These are phyloP conservation scores for Fomitopsis pulvina DNA, from an alignment of 768 basidiomycete species.

Conservation along the genomic window DNA sequence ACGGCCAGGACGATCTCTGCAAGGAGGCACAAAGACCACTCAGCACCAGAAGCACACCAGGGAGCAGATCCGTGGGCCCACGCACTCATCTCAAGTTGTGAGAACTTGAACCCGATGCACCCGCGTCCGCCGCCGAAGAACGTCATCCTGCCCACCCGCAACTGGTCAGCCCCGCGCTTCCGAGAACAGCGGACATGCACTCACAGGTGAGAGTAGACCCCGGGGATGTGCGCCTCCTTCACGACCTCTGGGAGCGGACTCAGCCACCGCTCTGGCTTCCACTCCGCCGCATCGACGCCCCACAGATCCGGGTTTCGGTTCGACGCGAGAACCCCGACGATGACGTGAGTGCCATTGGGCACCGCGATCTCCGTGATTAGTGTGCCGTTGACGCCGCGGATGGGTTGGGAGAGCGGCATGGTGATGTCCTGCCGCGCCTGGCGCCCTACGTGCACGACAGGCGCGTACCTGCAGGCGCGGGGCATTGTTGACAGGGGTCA, in stretches of 20 bases:
- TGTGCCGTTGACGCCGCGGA: constrained; percentile 24
- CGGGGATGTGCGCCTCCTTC: constrained; percentile 27
- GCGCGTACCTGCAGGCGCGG: constrained; percentile 15
- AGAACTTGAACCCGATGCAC: no score
- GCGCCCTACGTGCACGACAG: constrained; percentile 1
- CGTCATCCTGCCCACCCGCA: constrained; percentile 11
- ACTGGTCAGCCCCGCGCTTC: not conserved
- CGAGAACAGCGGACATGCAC: not conserved
- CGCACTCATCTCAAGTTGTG: constrained; percentile 12
- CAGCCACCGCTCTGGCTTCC: constrained; percentile 39
- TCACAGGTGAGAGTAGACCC: constrained; percentile 25
- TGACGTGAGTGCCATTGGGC: constrained; percentile 21
- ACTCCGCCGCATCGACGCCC: constrained; percentile 35
- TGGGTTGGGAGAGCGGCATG: constrained; percentile 25
- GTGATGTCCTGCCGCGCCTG: constrained; percentile 16
- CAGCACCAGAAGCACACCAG: not conserved
- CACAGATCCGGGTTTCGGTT: constrained; percentile 33
- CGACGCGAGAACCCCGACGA: constrained; percentile 19
- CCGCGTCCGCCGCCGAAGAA: constrained; percentile 15
- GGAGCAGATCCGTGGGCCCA: constrained; percentile 5
- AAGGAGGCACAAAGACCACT: not conserved
- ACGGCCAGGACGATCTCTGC: not conserved
- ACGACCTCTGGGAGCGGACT: constrained; percentile 16
- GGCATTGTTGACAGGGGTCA: constrained; percentile 5
- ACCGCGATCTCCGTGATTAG: constrained; percentile 20